phyloP scores from a whole-genome alignment of 805 yeast species.

The Lipomyces yamadae region DNA sequence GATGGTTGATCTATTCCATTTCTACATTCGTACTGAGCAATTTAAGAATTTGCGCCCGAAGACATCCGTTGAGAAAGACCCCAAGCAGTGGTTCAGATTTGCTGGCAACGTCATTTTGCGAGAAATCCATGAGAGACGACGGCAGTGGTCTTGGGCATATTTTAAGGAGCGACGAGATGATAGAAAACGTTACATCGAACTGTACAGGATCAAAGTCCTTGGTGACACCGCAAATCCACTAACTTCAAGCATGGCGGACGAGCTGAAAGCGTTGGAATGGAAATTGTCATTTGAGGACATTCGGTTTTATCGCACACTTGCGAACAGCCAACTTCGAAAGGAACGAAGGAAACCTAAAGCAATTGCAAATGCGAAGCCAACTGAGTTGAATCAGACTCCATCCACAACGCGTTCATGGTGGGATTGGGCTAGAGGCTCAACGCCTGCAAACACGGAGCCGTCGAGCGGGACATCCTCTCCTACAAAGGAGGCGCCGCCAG shows the following conservation, averaged over 20 bases:
- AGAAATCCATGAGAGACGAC: conserved; percentile 80
- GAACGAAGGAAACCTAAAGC: conserved; percentile 48
- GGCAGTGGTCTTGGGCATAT: conserved; percentile 88
- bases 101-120: conserved; percentile 74
- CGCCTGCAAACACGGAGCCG: conserved; percentile 4
- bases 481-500: conserved; percentile 13
- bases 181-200: conserved; percentile 64
- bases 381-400: conserved; percentile 30
- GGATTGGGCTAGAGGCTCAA: conserved; percentile 62
- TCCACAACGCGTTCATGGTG: conserved; percentile 43
- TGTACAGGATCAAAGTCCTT: conserved; percentile 70
- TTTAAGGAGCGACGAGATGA: conserved; percentile 73
- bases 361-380: conserved; percentile 2
- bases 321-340: conserved; percentile 67
- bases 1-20: conserved; percentile 79
- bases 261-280: conserved; percentile 60
- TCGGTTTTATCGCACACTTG: conserved; percentile 79
- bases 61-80: conserved; percentile 58
- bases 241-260: conserved; percentile 41
- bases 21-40: conserved; percentile 75
- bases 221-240: conserved; percentile 39
- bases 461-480: background rate
- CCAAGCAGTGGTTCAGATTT: conserved; percentile 80
- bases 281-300: conserved; percentile 75
- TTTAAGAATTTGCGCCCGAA: conserved; percentile 74